phyloP scores from a whole-genome alignment of 768 basidiomycete species.

The Termitomyces eurrhizus region DNA sequence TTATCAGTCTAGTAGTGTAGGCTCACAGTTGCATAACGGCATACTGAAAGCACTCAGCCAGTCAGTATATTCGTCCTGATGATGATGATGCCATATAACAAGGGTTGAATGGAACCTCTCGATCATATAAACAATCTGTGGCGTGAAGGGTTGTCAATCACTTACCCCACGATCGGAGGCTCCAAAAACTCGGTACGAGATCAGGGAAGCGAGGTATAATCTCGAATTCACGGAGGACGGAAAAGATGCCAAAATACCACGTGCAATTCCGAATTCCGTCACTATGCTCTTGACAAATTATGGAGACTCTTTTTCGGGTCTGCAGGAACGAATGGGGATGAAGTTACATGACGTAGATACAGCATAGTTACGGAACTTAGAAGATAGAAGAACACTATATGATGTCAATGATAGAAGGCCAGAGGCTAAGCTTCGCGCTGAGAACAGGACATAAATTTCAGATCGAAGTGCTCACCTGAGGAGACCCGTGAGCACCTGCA shows the following conservation, averaged over 20 bases:
- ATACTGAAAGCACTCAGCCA: background rate
- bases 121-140: slow-evolving; percentile 4
- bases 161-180: slow-evolving; percentile 3
- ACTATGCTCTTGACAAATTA: background rate
- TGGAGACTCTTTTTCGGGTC: background rate
- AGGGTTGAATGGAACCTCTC: background rate
- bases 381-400: slow-evolving; percentile 21
- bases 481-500: slow-evolving; percentile 38
- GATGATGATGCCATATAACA: background rate
- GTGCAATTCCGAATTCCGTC: slow-evolving; percentile 6
- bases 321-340: slow-evolving; percentile 2
- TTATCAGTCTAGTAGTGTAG: background rate
- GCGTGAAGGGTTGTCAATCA: background rate
- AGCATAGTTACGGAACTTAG: background rate
- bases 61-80: background rate
- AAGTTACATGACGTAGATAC: slow-evolving; percentile 2
- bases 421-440: slow-evolving; percentile 25
- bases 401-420: slow-evolving; percentile 44
- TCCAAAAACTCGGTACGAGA: background rate
- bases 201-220: slow-evolving; percentile 2
- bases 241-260: background rate
- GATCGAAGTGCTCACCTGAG: slow-evolving; percentile 28
- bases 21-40: background rate
- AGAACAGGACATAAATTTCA: background rate
- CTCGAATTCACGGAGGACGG: slow-evolving; percentile 1